A percentile compares a stretch with the other conserved stretches of the same genome.
phyloP scores from a whole-genome alignment of 768 basidiomycete species.

The Collybiopsis confluens region DNA sequence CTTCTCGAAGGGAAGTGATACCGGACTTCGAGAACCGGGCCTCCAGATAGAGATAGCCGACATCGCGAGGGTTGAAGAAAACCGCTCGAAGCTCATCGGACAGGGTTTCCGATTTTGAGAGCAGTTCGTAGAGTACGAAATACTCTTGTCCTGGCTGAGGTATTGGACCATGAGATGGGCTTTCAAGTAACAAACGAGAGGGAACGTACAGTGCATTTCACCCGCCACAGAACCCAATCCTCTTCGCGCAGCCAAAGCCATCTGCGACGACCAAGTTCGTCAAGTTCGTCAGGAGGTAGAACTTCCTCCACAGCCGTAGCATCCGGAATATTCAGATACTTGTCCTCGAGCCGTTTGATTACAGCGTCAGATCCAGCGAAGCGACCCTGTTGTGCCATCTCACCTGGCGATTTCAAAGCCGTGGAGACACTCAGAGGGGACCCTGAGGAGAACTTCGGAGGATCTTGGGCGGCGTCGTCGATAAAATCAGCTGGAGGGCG shows the following conservation, averaged over 20 bases:
- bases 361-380: neutral
- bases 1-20: neutral
- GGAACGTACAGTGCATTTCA: slow-evolving; percentile 1
- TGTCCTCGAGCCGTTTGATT: neutral
- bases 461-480: too few relatives aligned
- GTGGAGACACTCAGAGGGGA: too few relatives aligned
- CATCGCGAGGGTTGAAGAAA: neutral
- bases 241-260: neutral
- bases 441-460: too few relatives aligned
- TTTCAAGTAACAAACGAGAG: neutral
- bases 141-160: neutral
- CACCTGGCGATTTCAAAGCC: too few relatives aligned
- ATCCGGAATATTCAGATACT: neutral
- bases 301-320: neutral
- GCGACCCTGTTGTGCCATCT: too few relatives aligned
- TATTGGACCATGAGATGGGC: neutral
- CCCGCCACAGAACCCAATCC: neutral
- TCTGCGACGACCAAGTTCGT: neutral
- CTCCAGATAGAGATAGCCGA: neutral
- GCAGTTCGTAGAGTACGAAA: neutral
- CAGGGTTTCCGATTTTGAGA: neutral
- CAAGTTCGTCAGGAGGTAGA: neutral
- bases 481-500: too few relatives aligned
- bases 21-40: neutral
- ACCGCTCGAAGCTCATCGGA: neutral